These are phyloP conservation scores for Eucalyptus marginata DNA, from an alignment of 345 rosid genomes.

Conservation along the genomic window DNA sequence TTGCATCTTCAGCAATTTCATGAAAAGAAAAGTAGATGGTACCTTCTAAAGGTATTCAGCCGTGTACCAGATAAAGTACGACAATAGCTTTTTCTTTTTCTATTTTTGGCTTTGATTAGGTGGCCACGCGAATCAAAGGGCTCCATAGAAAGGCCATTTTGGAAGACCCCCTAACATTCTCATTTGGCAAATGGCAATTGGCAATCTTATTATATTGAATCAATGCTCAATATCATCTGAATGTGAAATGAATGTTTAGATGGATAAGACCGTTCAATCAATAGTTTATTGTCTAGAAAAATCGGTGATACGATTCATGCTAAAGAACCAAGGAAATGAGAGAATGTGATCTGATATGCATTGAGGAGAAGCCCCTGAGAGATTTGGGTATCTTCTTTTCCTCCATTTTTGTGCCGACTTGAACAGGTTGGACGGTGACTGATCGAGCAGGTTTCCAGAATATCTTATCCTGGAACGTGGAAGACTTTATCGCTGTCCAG, in stretches of 20 bases:
- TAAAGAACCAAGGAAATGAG: not conserved
- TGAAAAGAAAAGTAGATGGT: not conserved
- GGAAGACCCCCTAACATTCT: not conserved
- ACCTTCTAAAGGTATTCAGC: not conserved
- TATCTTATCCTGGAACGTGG: constrained; percentile 21
- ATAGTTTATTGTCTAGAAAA: not conserved
- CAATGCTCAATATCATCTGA: not conserved
- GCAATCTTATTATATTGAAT: not conserved
- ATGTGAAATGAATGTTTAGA: not conserved
- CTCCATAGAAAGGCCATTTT: not conserved
- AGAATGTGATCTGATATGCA: not conserved
- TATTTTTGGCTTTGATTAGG: not conserved
- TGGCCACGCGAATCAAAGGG: not conserved
- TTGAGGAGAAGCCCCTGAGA: not conserved
- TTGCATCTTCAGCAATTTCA: not conserved
- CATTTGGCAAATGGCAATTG: not conserved
- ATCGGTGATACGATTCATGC: not conserved
- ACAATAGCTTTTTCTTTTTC: not conserved
- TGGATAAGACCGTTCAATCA: not conserved
- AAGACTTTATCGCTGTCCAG: not conserved
- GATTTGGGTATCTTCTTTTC: not conserved
- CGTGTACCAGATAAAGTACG: not conserved
- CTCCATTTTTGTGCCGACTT: not conserved
- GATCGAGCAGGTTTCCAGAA: constrained; percentile 1
- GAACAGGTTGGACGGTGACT: not conserved